Evolutionary conservation across 129 eudicot genomes (phyloP), one percentile per base, ranked within the genome.

Genomic region (Flaveria bidentis): DNA sequence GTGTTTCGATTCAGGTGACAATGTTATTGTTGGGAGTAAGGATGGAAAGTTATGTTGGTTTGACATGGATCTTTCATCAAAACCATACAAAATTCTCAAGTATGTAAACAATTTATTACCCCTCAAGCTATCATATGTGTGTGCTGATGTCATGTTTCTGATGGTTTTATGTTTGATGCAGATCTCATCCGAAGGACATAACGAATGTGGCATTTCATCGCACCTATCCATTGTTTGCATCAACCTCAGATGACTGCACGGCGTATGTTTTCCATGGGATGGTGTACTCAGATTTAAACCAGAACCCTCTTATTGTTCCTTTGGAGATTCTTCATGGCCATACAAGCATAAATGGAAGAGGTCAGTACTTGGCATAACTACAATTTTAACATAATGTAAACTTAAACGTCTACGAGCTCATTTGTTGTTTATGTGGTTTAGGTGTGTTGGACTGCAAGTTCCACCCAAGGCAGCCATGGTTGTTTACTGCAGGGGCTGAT

Each of bases 51-150:
- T 89, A 74, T 86, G 94, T 77, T 95, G 99, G 99, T 91, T 95
- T 91, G 97, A 95, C 88, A 91, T 95, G 99, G 99, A 95, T 83
- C 96, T 91, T 69, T 87, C 96, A 65, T 89, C 97, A 74, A 85
- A 84, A 55, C 97, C 99, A 74, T 95, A 95, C 78, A 84, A 63
- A 82, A 82, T 84, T 73, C 92, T 89, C 76, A 89, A 83, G 99
- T 95, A 91, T 66, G 90, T 77, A 36, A 28, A 25, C 57, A 9
- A 12, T 13, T 16, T 16, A 6, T 66, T 9, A 39, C n/a, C 26
- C 16, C 28, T 42, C 16, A 42, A 41, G 30, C 17, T 16, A 9
- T 28, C 46, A 26, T 30, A 12, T 61, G 1, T 30, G 42, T 17
- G 42, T 25, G 67, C n/a, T 61, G 67, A 58, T 9, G 5, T 28